Percentiles rank a stretch among this genome's conserved stretches.
phyloP scores from a whole-genome alignment of 176 grass and related monocot species.

The Bonia amplexicaulis region DNA sequence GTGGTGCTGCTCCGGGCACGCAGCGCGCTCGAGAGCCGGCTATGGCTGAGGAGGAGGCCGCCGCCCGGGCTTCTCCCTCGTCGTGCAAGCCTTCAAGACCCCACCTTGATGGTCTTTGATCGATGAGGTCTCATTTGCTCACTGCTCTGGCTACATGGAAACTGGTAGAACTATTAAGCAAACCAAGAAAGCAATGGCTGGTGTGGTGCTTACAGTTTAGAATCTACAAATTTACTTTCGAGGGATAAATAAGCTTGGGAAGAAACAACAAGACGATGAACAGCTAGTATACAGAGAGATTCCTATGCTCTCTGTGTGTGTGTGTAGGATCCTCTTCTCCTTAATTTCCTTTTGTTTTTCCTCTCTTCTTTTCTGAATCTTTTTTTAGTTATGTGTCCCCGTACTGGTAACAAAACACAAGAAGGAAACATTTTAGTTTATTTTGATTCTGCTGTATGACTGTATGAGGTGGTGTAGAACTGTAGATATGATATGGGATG shows the following conservation, averaged over 20 bases:
- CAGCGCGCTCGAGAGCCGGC: slow-evolving; percentile 77
- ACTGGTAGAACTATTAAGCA: neutral
- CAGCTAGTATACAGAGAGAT: neutral
- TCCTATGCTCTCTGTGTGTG: neutral
- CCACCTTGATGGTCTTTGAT: slow-evolving; percentile 24
- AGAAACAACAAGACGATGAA: neutral
- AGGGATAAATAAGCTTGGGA: neutral
- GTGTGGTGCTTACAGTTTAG: neutral
- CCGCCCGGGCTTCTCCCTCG: slow-evolving; percentile 61
- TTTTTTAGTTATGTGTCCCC: neutral
- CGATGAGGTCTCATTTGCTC: neutral
- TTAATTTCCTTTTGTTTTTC: neutral
- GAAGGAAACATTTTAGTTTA: neutral
- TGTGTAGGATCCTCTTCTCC: slow-evolving; percentile 6
- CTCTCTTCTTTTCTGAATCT: neutral
- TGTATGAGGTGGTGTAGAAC: neutral
- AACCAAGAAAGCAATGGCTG: neutral
- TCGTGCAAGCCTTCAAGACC: slow-evolving; percentile 61
- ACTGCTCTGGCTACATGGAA: neutral
- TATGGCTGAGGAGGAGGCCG: slow-evolving; percentile 79
- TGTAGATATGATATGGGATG: neutral
- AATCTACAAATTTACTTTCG: neutral
- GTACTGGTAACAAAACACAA: slow-evolving; percentile 29
- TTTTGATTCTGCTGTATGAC: neutral
- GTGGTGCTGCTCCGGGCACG: slow-evolving; percentile 78